phyloP scores from a whole-genome alignment of 2,329 filamentous ascomycete species.

The Beauveria caledonica region DNA sequence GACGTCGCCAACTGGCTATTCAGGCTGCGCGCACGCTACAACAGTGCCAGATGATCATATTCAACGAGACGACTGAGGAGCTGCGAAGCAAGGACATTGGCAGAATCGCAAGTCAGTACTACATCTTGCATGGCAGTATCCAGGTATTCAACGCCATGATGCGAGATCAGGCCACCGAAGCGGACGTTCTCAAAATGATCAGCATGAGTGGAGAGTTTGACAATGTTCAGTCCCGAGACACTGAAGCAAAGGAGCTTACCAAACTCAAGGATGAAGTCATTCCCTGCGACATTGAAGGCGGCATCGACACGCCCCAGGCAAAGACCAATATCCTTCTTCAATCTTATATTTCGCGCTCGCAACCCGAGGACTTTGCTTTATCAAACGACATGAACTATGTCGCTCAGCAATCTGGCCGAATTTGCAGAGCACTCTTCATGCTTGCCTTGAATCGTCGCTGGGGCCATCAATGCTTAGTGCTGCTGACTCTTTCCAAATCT shows the following conservation, averaged over 20 bases:
- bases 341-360: conserved; percentile 81
- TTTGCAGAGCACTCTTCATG: conserved; percentile 93
- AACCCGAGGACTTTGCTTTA: conserved; percentile 87
- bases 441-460: conserved; percentile 90
- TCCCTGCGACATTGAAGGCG: conserved; percentile 72
- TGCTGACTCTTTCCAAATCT: conserved; percentile 88
- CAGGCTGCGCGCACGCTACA: conserved; percentile 82
- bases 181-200: conserved; percentile 91
- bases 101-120: conserved; percentile 93
- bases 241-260: conserved; percentile 78
- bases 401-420: conserved; percentile 88
- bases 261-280: conserved; percentile 62
- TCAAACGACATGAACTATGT: conserved; percentile 91
- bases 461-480: conserved; percentile 89
- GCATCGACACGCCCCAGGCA: conserved; percentile 62
- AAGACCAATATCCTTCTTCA: conserved; percentile 97
- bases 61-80: conserved; percentile 90
- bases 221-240: conserved; percentile 89
- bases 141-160: conserved; percentile 97
- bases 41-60: conserved; percentile 97
- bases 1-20: conserved; percentile 77
- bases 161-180: conserved; percentile 75
- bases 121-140: conserved; percentile 87
- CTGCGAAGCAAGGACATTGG: conserved; percentile 91
- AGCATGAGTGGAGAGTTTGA: conserved; percentile 97